A percentile compares a stretch with the other conserved stretches of the same genome.
Evolutionary conservation across 2,329 filamentous ascomycete species (phyloP).

Genomic region (Mycosphaerella arachidis): DNA sequence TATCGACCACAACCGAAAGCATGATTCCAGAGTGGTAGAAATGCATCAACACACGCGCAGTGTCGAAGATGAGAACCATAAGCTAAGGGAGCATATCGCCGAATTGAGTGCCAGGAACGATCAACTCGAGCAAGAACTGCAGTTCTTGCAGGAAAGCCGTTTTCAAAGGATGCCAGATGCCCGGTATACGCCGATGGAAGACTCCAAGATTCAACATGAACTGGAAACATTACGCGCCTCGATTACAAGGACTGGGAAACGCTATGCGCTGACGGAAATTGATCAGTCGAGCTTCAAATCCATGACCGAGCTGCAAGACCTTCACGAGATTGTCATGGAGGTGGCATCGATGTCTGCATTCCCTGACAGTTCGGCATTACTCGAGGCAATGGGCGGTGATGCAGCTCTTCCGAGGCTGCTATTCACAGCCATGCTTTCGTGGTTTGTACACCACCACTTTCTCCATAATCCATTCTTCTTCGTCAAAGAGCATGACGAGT

Average conservation of each 20-base stretch:
- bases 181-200: slow-evolving; percentile 7
- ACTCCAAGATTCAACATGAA: slow-evolving; percentile 4
- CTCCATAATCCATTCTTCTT: slow-evolving; percentile 10
- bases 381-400: background rate
- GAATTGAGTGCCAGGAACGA: background rate
- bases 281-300: background rate
- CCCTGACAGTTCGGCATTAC: background rate
- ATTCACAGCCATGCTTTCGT: slow-evolving; percentile 7
- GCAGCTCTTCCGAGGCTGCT: background rate
- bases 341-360: background rate
- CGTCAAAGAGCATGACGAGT: background rate
- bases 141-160: slow-evolving; percentile 2
- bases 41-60: background rate
- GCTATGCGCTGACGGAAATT: background rate
- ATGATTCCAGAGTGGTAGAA: background rate
- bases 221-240: slow-evolving; percentile 3
- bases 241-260: slow-evolving; percentile 8
- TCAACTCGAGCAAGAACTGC: slow-evolving; percentile 9
- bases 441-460: background rate
- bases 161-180: slow-evolving; percentile 7
- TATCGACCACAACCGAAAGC: background rate
- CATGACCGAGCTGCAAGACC: background rate
- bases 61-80: background rate
- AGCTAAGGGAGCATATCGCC: background rate
- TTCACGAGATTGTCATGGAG: background rate